Conservation (phyloP, 2,329 filamentous ascomycete genomes). For the Pezicula rhizophila region DNA sequence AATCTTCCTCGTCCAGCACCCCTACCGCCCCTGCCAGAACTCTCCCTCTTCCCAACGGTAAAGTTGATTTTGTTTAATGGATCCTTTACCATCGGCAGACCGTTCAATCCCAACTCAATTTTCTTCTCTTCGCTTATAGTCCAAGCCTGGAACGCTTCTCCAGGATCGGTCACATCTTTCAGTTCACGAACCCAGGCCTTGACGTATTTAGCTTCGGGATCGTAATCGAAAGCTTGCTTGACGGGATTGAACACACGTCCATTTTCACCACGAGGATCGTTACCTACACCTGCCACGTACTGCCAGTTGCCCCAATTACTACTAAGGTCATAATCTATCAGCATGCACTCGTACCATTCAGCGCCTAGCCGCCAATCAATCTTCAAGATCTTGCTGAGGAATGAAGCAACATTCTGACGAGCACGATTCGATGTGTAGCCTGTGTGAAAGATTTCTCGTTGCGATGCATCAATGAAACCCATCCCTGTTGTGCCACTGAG, state of each 20-base stretch:
- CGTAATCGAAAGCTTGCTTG: constrained; percentile 75
- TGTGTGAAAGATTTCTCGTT: constrained; percentile 67
- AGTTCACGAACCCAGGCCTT: constrained; percentile 69
- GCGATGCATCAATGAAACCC: constrained; percentile 70
- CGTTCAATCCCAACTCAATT: constrained; percentile 46
- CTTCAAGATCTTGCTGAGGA: constrained; percentile 64
- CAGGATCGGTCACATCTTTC: constrained; percentile 36
- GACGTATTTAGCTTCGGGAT: constrained; percentile 62
- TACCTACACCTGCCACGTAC: constrained; percentile 73
- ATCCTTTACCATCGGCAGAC: constrained; percentile 59
- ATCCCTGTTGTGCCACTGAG: constrained; percentile 65
- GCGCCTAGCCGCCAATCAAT: constrained; percentile 78
- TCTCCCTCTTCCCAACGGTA: constrained; percentile 34
- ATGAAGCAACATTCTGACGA: constrained; percentile 70
- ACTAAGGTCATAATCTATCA: constrained; percentile 70
- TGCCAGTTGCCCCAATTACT: constrained; percentile 83
- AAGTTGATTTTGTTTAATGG: constrained; percentile 63
- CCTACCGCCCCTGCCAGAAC: constrained; percentile 2
- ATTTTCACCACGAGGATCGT: constrained; percentile 62
- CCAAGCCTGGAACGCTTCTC: constrained; percentile 64
- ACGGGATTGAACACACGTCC: constrained; percentile 72
- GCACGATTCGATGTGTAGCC: constrained; percentile 75
- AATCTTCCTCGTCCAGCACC: neutral
- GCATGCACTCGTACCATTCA: constrained; percentile 73
- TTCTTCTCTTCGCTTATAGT: constrained; percentile 53